phyloP scores from a whole-genome alignment of 305 asterid species.

The Striga hermonthica region DNA sequence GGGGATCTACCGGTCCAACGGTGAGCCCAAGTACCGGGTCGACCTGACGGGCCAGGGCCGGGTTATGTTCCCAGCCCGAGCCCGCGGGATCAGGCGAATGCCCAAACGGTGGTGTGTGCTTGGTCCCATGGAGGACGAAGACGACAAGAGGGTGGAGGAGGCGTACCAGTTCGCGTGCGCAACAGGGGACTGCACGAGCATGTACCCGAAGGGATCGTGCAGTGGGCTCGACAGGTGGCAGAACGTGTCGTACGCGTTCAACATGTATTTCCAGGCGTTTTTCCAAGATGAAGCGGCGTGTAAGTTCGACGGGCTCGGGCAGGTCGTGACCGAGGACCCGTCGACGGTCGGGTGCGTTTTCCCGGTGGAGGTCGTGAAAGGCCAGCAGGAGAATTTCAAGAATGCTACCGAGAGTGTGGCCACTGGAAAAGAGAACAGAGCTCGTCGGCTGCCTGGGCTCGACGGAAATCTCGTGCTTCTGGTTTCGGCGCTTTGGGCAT shows the following conservation, averaged over 20 bases:
- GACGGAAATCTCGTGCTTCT: background rate
- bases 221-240: constrained; percentile 21
- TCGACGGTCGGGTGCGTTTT: constrained; percentile 36
- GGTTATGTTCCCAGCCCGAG: constrained; percentile 34
- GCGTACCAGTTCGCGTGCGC: constrained; percentile 24
- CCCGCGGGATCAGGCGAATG: constrained; percentile 42
- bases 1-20: constrained; percentile 49
- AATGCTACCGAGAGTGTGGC: too few relatives aligned
- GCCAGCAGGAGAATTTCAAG: background rate
- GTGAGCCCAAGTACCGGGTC: constrained; percentile 51
- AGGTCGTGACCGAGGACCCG: constrained; percentile 32
- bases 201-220: constrained; percentile 41
- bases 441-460: too few relatives aligned
- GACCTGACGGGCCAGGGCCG: constrained; percentile 46
- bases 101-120: constrained; percentile 53
- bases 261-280: constrained; percentile 33
- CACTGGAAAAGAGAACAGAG: too few relatives aligned
- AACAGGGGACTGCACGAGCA: constrained; percentile 39
- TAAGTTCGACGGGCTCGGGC: constrained; percentile 30
- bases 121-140: constrained; percentile 28
- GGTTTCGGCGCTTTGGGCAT: background rate
- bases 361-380: constrained; percentile 43
- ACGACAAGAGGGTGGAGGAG: background rate
- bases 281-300: constrained; percentile 34
- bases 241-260: constrained; percentile 45